Base-by-base conservation (phyloP, 768 basidiomycete species). In the Leccinum barrowsii region DNA sequence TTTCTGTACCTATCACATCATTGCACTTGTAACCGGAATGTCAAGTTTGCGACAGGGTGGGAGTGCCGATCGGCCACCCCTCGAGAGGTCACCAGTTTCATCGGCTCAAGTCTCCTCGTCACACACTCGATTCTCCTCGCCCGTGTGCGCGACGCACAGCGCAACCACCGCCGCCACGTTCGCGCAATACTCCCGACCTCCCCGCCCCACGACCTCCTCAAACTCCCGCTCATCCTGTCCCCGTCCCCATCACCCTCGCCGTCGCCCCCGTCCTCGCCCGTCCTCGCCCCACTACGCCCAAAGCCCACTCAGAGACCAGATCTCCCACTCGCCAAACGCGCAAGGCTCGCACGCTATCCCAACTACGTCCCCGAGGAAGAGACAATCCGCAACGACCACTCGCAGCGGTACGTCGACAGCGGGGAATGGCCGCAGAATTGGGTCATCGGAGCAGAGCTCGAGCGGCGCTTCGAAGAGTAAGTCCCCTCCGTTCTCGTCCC, bases 371-470 rank as follows among this genome's bases (percentile, higher is more conserved):
- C 91, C 1, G 92, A 94, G 61, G 96, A 99, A 69, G 96, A 99
- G 72, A 98, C 94, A 0, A 90, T 99, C 47, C 82, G 97, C 50
- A 98, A 97, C 65, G 95, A 99, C 76, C 94, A 95, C 68, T 92
- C 90, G 0, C 88, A 89, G 72, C 78, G 89, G 62, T 98, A 96
- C 72, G 93, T 95, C 34, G 87, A 92, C 65, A 82, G 89, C 2
- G 95, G 95, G 10, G 90, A 92, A 62, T 94, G 94, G 87, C 92
- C 94, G 2, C 94, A 96, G 74, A 87, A 97, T 67, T 92, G 87
- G 84, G 89, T 99, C 8, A 76, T 93, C 7, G 95, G 94, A 21
- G 90, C 92, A 5, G 90, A 90, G 60, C 89, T 90, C 12, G 90
- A 93, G 52, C 85, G 83, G 58, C 83, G 94, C 3, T 98, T 97